These are phyloP conservation scores for Hirschfeldia incana DNA, from an alignment of 345 rosid species.

Conservation along the genomic window DNA sequence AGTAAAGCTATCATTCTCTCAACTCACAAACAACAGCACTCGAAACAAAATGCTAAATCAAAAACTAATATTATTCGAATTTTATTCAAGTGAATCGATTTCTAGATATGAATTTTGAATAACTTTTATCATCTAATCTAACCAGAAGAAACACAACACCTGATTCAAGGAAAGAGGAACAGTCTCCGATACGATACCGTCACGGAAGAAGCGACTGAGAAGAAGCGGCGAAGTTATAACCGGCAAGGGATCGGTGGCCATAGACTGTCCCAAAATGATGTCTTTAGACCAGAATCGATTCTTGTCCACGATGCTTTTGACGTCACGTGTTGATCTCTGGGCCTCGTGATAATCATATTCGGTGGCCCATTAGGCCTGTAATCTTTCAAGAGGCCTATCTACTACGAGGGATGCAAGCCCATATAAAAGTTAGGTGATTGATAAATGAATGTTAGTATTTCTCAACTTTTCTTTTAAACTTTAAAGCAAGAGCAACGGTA, in stretches of 20 bases:
- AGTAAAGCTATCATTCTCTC: neutral
- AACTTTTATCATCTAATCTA: conserved; percentile 5
- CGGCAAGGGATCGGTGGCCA: conserved; percentile 37
- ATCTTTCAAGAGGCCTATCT: neutral
- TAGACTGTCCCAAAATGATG: conserved; percentile 22
- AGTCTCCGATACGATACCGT: neutral
- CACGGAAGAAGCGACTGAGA: conserved; percentile 9
- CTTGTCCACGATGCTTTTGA: neutral
- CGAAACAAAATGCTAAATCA: neutral
- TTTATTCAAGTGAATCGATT: neutral
- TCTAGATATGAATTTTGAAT: neutral
- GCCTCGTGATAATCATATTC: conserved; percentile 1
- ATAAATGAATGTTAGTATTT: neutral
- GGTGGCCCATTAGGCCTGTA: conserved; percentile 25
- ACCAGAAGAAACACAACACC: conserved; percentile 6
- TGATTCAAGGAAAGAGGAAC: neutral
- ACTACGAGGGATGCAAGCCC: too few relatives aligned
- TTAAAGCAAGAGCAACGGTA: too few relatives aligned
- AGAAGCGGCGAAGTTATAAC: conserved; percentile 13
- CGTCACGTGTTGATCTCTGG: conserved; percentile 23
- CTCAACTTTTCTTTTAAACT: neutral
- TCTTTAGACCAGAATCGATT: conserved; percentile 2
- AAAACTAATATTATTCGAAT: neutral
- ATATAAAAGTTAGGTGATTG: too few relatives aligned
- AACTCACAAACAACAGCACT: neutral